Evolutionary conservation across 352 stramenopile genomes (phyloP).

Genomic region (Globisporangium cederbergense): DNA sequence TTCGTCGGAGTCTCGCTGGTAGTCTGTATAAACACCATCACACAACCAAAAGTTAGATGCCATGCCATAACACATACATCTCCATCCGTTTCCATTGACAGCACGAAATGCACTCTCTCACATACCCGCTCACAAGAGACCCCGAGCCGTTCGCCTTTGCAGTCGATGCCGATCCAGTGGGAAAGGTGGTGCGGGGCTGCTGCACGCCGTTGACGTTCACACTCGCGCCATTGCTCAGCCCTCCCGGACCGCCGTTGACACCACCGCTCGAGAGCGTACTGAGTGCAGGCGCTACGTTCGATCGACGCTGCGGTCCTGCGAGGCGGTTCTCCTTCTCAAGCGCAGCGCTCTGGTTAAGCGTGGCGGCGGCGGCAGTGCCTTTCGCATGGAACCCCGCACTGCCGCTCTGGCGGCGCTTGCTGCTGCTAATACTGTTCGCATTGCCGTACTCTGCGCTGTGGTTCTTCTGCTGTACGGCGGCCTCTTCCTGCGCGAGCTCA

Average conservation of each 20-base stretch:
- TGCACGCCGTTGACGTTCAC: not conserved
- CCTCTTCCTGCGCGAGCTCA: constrained; percentile 39
- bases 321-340: constrained; percentile 39
- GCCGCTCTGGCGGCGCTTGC: not conserved
- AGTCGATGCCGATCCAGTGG: not conserved
- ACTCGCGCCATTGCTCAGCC: not conserved
- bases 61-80: not conserved
- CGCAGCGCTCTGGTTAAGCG: constrained; percentile 10
- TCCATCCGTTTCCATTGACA: not conserved
- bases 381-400: not conserved
- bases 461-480: constrained; percentile 14
- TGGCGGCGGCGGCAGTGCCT: not conserved
- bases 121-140: constrained; percentile 14
- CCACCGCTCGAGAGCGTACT: not conserved
- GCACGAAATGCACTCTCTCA: too few relatives aligned
- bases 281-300: constrained; percentile 1
- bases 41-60: not conserved
- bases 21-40: not conserved
- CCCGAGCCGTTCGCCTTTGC: not conserved
- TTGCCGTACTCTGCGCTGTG: constrained; percentile 7
- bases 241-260: not conserved
- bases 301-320: constrained; percentile 8
- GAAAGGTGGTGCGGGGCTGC: constrained; percentile 2
- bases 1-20: constrained; percentile 5
- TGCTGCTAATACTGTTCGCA: constrained; percentile 1